These are phyloP conservation scores for Pelargonium cotyledonis DNA, from an alignment of 441 rosid species.

Conservation along the genomic window DNA sequence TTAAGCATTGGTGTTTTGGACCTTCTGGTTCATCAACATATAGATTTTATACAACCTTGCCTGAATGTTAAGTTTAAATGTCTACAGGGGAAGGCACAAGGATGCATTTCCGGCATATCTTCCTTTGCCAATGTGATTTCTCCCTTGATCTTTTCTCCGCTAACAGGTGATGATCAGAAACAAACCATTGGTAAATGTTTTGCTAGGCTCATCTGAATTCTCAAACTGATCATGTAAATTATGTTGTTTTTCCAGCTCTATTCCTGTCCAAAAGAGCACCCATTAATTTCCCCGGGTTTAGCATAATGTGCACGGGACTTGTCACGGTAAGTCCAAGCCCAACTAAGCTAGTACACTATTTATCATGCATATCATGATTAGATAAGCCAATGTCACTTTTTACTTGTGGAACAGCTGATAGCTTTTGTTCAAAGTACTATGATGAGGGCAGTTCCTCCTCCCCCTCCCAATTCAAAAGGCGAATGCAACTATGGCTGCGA, in stretches of 20 bases:
- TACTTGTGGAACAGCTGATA: conserved; percentile 1
- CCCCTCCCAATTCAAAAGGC: not conserved
- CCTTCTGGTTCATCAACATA: no score
- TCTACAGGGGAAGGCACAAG: conserved; percentile 87
- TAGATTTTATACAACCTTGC: no score
- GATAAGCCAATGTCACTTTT: not conserved
- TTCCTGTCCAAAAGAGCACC: conserved; percentile 81
- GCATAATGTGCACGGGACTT: conserved; percentile 69
- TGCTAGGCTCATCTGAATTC: no score
- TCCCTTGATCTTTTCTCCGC: conserved; percentile 69
- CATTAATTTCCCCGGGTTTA: conserved; percentile 79
- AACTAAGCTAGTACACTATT: not conserved
- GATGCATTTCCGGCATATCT: conserved; percentile 71
- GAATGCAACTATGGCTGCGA: not conserved
- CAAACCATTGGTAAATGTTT: not conserved
- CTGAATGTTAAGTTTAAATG: not conserved
- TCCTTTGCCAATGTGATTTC: conserved; percentile 66
- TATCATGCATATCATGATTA: no score
- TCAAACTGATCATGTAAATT: conserved; percentile 6
- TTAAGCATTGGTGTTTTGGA: not conserved
- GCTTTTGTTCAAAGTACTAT: not conserved
- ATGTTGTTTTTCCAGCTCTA: conserved; percentile 44
- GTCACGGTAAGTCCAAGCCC: conserved; percentile 44
- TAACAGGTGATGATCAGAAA: conserved; percentile 30
- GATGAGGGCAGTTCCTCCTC: not conserved